Evolutionary conservation across 495 filamentous ascomycete species (phyloP).

Genomic region (Neurospora sp.): DNA sequence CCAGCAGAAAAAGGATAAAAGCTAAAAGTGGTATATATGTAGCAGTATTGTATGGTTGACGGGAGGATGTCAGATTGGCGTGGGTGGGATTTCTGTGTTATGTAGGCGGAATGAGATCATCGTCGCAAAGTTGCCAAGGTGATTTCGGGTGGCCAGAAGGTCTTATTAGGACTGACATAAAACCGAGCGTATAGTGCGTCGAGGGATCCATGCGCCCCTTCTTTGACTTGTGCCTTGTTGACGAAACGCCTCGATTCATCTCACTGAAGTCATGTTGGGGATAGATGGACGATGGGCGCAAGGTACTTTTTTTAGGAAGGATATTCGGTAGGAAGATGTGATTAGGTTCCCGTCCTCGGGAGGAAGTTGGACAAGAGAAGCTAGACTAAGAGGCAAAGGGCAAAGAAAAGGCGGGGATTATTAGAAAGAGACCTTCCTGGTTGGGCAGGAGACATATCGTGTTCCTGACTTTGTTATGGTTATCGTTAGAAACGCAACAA

Average conservation of each 20-base stretch:
- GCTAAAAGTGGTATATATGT: not conserved
- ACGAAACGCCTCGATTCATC: not conserved
- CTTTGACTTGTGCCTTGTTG: not conserved
- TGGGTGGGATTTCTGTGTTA: not conserved
- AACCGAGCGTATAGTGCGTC: not conserved
- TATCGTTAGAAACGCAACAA: not conserved
- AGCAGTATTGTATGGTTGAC: not conserved
- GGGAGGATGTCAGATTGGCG: not conserved
- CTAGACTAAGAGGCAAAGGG: not conserved
- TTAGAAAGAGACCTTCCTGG: not conserved
- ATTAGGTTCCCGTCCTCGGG: not conserved
- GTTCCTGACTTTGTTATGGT: not conserved
- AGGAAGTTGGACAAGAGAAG: not conserved
- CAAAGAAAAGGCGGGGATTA: not conserved
- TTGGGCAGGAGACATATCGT: not conserved
- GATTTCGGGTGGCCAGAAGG: not conserved
- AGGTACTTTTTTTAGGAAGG: not conserved
- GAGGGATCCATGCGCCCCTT: not conserved
- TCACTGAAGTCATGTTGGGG: not conserved
- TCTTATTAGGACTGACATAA: not conserved
- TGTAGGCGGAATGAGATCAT: not conserved
- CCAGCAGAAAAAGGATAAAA: not conserved
- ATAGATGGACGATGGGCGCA: not conserved
- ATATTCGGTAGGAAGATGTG: not conserved
- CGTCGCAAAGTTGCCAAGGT: not conserved